These are phyloP conservation scores for Garcia nutans DNA, from an alignment of 345 rosid species.

Conservation along the genomic window DNA sequence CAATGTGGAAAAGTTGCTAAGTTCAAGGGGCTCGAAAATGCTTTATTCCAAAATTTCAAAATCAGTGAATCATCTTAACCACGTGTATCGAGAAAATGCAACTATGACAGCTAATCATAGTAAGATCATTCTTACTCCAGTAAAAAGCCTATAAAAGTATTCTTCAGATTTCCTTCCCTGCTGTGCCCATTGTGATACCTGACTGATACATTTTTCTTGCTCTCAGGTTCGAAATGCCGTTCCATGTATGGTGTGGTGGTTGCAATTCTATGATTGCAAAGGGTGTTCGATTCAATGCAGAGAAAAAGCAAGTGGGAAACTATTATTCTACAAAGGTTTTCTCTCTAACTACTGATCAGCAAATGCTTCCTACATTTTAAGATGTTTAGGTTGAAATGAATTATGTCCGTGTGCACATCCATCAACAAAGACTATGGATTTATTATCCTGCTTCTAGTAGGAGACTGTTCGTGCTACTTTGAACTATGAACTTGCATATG, in stretches of 20 bases:
- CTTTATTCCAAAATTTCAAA: too few species aligned
- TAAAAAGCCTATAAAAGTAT: not conserved
- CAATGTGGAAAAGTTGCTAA: too few species aligned
- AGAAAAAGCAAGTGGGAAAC: slow-evolving; percentile 97
- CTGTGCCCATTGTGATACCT: not conserved
- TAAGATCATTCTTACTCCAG: not conserved
- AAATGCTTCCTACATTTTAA: not conserved
- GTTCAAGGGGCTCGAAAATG: too few species aligned
- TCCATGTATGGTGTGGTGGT: slow-evolving; percentile 94
- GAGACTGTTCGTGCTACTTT: not conserved
- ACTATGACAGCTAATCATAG: not conserved
- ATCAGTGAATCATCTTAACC: not conserved
- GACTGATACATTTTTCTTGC: slow-evolving; percentile 1
- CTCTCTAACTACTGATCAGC: not conserved
- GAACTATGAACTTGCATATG: not conserved
- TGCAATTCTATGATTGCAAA: slow-evolving; percentile 94
- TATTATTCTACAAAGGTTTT: slow-evolving; percentile 94
- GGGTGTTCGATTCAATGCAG: slow-evolving; percentile 97
- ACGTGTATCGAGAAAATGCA: not conserved
- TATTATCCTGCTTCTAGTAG: not conserved
- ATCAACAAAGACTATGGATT: not conserved
- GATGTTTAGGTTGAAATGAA: not conserved
- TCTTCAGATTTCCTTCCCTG: not conserved
- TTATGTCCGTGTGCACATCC: not conserved
- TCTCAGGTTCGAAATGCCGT: slow-evolving; percentile 97